Conservation (phyloP, 2,329 filamentous ascomycete genomes). For the Fusarium floridanum region DNA sequence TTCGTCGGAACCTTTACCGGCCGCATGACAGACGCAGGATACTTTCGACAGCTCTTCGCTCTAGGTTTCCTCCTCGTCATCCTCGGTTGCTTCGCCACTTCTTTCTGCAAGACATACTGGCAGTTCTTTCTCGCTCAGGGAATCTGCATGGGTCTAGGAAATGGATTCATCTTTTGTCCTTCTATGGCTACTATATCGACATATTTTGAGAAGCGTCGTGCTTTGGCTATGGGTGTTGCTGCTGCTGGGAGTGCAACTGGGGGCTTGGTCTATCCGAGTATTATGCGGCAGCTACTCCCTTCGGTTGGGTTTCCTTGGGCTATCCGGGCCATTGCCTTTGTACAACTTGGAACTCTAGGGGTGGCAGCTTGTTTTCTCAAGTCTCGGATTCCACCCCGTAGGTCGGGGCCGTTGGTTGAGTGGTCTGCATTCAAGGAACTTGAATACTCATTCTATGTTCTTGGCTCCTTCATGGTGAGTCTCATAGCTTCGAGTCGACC, state of each 20-base stretch:
- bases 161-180: conserved; percentile 16
- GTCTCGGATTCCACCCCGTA: conserved; percentile 1
- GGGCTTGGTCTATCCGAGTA: conserved; percentile 5
- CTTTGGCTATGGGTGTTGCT: conserved; percentile 14
- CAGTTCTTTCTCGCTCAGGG: conserved; percentile 21
- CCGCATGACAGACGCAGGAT: conserved; percentile 65
- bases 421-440: conserved; percentile 19
- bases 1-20: conserved; percentile 65
- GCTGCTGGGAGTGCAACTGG: conserved; percentile 8
- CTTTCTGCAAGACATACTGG: conserved; percentile 14
- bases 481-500: no score
- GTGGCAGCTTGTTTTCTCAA: conserved; percentile 3
- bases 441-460: conserved; percentile 5
- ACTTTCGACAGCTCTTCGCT: conserved; percentile 51
- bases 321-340: conserved; percentile 10
- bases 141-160: conserved; percentile 16
- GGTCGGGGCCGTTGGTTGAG: conserved; percentile 1
- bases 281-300: conserved; percentile 19
- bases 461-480: conserved; percentile 18
- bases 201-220: conserved; percentile 9
- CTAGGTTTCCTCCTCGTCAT: conserved; percentile 4
- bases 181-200: conserved; percentile 14
- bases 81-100: conserved; percentile 11
- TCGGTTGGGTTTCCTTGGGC: conserved; percentile 17
- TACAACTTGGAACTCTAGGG: conserved; percentile 4